phyloP scores from a whole-genome alignment of 1,284 basidiomycete species.

The Cutaneotrichosporon daszewskae region DNA sequence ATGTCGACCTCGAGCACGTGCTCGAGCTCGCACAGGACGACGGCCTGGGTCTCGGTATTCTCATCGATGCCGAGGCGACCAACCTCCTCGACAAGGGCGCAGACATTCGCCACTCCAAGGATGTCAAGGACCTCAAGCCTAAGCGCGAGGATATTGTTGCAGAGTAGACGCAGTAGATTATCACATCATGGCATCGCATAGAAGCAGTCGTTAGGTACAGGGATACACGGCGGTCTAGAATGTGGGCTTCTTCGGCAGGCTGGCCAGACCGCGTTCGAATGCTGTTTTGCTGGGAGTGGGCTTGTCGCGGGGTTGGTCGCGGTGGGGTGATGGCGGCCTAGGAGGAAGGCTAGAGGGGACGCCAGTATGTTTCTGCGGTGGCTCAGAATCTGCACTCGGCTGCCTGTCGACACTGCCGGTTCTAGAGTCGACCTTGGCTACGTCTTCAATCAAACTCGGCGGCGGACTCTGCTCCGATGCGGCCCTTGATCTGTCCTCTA shows the following conservation, averaged over 20 bases:
- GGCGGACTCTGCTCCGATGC: background rate
- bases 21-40: slow-evolving; percentile 47
- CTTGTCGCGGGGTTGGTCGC: background rate
- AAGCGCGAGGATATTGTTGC: slow-evolving; percentile 47
- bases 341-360: too few species aligned
- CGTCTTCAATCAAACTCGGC: background rate
- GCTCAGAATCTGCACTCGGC: background rate
- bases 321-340: background rate
- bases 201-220: too few species aligned
- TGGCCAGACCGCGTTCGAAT: slow-evolving; percentile 29
- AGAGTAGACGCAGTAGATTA: slow-evolving; percentile 22
- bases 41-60: slow-evolving; percentile 44
- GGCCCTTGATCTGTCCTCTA: background rate
- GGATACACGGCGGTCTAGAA: too few species aligned
- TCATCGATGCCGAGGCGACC: slow-evolving; percentile 42
- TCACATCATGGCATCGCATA: slow-evolving; percentile 4
- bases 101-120: slow-evolving; percentile 44
- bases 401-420: background rate
- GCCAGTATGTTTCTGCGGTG: background rate
- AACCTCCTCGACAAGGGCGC: slow-evolving; percentile 41
- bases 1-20: slow-evolving; percentile 56
- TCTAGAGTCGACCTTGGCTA: too few species aligned
- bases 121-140: slow-evolving; percentile 41
- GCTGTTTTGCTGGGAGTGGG: background rate
- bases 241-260: slow-evolving; percentile 34